Evolutionary conservation across 306 rosid species (phyloP), one percentile per base, ranked within the genome.

Genomic region (Senna siamea): DNA sequence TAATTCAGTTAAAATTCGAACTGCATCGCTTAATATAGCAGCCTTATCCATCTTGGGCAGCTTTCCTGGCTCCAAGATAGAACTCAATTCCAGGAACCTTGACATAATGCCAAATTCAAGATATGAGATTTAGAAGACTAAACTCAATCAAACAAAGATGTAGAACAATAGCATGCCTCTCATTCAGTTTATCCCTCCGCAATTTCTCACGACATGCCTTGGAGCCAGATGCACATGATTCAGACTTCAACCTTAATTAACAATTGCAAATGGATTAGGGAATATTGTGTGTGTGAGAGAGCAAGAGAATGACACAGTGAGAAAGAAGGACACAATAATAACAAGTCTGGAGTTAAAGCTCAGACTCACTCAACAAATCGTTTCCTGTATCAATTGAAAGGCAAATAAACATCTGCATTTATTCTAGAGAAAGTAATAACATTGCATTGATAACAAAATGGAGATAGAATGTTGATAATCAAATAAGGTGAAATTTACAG

Each of bases 121-220:
- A 75, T 48, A 54, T 57, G 66, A 78, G 78, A 80, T 74, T 64
- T 69, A 52, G 76, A 77, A 77, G 60, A 52, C 63, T 73, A 63
- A 46, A 77, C 18, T 69, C 51, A 84, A 69, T 77, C 68, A 74
- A 12, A 80, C 35, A 73, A n/a, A 69, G 51, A 69, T 50, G 72
- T 68, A 63, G 68, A 67, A 53, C 70, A 72, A 78, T 69, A 77
- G 37, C 80, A 70, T 88, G 85, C 99, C 94, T 94, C 84, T 94
- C 98, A 76, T 94, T 94, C 30, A 94, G 84, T 71, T 82, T 88
- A 61, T 94, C 93, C 88, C 99, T 87, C 57, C 99, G 83, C 77
- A 87, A 19, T 87, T 94, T 94, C 88, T 94, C 99, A 57, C 92
- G 89, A 74, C 92, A 82, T 69, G 99, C 98, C 83, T 92, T 94